phyloP scores from a whole-genome alignment of 2,329 filamentous ascomycete genomes.

The Hyphodiscus sp. region DNA sequence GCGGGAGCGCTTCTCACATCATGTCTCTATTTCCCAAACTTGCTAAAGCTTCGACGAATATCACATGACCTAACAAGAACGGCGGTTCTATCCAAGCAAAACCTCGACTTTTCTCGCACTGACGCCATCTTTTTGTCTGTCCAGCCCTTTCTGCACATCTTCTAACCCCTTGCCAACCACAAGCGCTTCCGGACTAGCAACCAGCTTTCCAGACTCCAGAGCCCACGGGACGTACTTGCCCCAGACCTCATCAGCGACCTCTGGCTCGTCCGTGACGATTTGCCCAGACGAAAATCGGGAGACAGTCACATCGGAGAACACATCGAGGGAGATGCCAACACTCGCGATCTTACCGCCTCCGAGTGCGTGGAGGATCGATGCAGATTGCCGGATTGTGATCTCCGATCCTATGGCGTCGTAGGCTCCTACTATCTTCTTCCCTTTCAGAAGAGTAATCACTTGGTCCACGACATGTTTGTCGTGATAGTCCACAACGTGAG shows the following conservation, averaged over 20 bases:
- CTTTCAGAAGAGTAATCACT: slow-evolving; percentile 27
- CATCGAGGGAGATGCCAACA: no score
- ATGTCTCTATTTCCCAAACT: no score
- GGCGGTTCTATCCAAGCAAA: no score
- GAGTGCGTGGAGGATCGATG: no score
- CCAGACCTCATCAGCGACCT: slow-evolving; percentile 25
- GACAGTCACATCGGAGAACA: no score
- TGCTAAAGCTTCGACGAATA: no score
- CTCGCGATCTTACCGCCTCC: background rate
- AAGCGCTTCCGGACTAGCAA: slow-evolving; percentile 32
- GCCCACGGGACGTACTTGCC: slow-evolving; percentile 32
- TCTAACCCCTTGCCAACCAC: slow-evolving; percentile 36
- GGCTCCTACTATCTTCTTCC: slow-evolving; percentile 27
- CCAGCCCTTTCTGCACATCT: slow-evolving; percentile 33
- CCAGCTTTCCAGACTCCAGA: slow-evolving; percentile 28
- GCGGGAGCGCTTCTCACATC: no score
- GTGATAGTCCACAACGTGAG: no score
- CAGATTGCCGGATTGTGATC: background rate
- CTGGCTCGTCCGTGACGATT: no score
- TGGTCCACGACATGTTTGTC: background rate
- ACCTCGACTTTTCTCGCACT: slow-evolving; percentile 33
- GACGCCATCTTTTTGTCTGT: slow-evolving; percentile 31
- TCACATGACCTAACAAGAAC: no score
- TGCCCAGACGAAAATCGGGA: no score
- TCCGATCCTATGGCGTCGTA: slow-evolving; percentile 21